phyloP scores from a whole-genome alignment of 192 early-diverging fungal genomes.

The Dissophora ornata region DNA sequence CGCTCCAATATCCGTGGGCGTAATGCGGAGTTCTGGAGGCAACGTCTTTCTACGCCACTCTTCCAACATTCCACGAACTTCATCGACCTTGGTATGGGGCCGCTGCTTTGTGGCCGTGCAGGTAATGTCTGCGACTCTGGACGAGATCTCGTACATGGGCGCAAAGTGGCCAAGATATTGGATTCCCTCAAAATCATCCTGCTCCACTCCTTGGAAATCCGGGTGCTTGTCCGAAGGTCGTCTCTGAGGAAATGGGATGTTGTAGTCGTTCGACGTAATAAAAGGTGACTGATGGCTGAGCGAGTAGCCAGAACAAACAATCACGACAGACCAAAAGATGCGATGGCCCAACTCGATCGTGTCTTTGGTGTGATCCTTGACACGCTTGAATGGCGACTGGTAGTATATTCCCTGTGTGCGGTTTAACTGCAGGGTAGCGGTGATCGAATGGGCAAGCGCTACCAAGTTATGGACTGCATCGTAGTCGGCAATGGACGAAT shows the following conservation, averaged over 20 bases:
- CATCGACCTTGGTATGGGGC: conserved; percentile 44
- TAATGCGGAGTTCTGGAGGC: conserved; percentile 28
- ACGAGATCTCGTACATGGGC: conserved; percentile 45
- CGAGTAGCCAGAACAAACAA: conserved; percentile 49
- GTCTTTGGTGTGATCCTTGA: conserved; percentile 13
- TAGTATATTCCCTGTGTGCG: conserved; percentile 40
- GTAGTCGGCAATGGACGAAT: conserved; percentile 40
- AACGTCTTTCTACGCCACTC: conserved; percentile 39
- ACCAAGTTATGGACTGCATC: conserved; percentile 51
- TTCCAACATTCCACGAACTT: conserved; percentile 19
- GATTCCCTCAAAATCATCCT: conserved; percentile 51
- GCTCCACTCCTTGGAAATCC: conserved; percentile 22
- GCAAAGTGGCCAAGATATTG: conserved; percentile 34
- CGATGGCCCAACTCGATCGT: conserved; percentile 36
- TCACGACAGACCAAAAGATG: conserved; percentile 48
- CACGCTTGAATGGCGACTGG: conserved; percentile 10
- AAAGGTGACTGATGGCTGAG: conserved; percentile 51
- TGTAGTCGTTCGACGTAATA: conserved; percentile 50
- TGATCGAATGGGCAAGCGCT: conserved; percentile 33
- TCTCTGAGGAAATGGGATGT: conserved; percentile 31
- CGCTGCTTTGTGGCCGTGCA: conserved; percentile 43
- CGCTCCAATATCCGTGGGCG: conserved; percentile 22
- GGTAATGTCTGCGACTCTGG: conserved; percentile 40
- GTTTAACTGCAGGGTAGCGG: conserved; percentile 23
- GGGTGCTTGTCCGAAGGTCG: conserved; percentile 10